Evolutionary conservation across 805 yeast species (phyloP).

Genomic region (Zygotorulaspora chibaensis): DNA sequence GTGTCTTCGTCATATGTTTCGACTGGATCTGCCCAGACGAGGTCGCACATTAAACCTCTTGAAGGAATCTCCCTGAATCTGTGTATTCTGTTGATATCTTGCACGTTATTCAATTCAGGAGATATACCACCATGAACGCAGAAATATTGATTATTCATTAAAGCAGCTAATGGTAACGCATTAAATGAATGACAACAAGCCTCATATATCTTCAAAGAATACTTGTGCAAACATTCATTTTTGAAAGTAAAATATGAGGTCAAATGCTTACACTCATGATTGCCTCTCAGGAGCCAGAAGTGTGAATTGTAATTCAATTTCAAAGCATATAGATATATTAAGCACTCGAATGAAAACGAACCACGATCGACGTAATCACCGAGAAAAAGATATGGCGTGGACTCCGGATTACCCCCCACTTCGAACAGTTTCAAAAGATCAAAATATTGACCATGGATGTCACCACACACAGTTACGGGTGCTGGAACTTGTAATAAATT

Average conservation of each 20-base stretch:
- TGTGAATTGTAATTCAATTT: conserved; percentile 71
- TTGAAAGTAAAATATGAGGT: conserved; percentile 93
- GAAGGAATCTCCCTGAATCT: conserved; percentile 93
- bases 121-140: conserved; percentile 97
- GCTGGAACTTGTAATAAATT: conserved; percentile 78
- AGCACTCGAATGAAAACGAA: conserved; percentile 77
- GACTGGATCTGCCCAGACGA: conserved; percentile 95
- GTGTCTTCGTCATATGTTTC: conserved; percentile 73
- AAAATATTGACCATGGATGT: conserved; percentile 92
- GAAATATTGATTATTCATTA: conserved; percentile 89
- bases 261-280: conserved; percentile 90
- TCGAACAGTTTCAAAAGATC: conserved; percentile 88
- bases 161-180: conserved; percentile 84
- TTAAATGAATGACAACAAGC: conserved; percentile 75
- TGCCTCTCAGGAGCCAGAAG: conserved; percentile 83
- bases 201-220: conserved; percentile 59
- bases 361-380: conserved; percentile 98
- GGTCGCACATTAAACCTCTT: conserved; percentile 87
- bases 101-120: conserved; percentile 68
- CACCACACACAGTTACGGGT: conserved; percentile 95
- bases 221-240: conserved; percentile 84
- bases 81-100: conserved; percentile 64
- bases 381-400: conserved; percentile 73
- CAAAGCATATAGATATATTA: conserved; percentile 69
- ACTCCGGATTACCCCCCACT: conserved; percentile 83